Evolutionary conservation across 352 stramenopile genomes (phyloP).

Genomic region (Globisporangium nunn): DNA sequence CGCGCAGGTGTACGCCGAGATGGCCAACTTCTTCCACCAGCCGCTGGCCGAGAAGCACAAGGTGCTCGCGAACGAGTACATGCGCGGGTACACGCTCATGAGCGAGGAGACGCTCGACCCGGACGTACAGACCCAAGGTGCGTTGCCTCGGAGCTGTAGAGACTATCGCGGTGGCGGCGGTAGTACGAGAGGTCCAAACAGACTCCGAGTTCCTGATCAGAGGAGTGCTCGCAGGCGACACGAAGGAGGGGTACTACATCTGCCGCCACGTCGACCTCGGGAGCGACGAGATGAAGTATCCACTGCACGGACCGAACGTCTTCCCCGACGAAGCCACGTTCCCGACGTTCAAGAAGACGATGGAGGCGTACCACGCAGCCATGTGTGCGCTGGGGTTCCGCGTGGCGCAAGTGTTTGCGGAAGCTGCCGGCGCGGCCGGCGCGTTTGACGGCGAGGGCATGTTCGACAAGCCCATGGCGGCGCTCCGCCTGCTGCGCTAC

Average conservation of each 20-base stretch:
- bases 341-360: conserved; percentile 42
- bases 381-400: conserved; percentile 45
- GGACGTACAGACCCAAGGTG: conserved; percentile 28
- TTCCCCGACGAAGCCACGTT: conserved; percentile 38
- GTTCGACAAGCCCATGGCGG: conserved; percentile 78
- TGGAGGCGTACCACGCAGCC: conserved; percentile 37
- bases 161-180: no score
- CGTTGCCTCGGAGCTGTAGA: no score
- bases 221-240: conserved; percentile 27
- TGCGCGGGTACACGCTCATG: conserved; percentile 67
- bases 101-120: conserved; percentile 71
- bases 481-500: conserved; percentile 75
- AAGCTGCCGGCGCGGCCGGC: conserved; percentile 39
- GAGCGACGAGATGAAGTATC: conserved; percentile 52
- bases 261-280: conserved; percentile 48
- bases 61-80: conserved; percentile 61
- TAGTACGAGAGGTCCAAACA: no score
- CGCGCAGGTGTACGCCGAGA: conserved; percentile 48
- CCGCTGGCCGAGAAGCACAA: conserved; percentile 41
- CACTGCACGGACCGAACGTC: conserved; percentile 57
- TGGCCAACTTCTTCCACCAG: conserved; percentile 50
- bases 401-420: conserved; percentile 50
- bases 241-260: conserved; percentile 76
- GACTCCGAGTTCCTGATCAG: no score
- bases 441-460: conserved; percentile 40